Percentiles rank a stretch among this genome's conserved stretches.
These are phyloP conservation scores for Paraphoma sp. DNA, from an alignment of 2,329 filamentous ascomycete species.

Conservation along the genomic window DNA sequence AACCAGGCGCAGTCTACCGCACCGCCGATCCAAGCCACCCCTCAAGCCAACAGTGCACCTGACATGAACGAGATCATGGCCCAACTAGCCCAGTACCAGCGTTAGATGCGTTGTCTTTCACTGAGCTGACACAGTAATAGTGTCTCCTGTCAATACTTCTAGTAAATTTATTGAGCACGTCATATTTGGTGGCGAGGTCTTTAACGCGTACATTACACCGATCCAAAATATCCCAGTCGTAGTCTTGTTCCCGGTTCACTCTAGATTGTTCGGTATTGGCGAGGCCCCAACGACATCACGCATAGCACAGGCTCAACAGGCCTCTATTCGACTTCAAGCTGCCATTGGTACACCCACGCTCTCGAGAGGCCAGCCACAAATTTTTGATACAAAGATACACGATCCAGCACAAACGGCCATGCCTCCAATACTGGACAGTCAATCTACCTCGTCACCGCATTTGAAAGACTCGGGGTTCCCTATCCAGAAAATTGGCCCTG, in stretches of 20 bases:
- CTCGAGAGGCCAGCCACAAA: background rate
- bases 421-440: no score
- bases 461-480: no score
- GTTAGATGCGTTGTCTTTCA: constrained; percentile 34
- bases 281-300: background rate
- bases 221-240: background rate
- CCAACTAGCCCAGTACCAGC: constrained; percentile 70
- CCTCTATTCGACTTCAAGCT: background rate
- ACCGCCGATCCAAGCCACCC: constrained; percentile 40
- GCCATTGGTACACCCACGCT: background rate
- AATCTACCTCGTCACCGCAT: no score
- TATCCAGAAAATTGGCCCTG: no score
- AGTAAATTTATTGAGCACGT: background rate
- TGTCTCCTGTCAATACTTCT: background rate
- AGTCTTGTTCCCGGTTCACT: background rate
- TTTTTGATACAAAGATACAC: background rate
- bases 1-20: constrained; percentile 29
- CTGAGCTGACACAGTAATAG: background rate
- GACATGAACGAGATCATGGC: constrained; percentile 78
- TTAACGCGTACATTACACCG: background rate
- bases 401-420: background rate
- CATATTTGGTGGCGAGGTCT: background rate
- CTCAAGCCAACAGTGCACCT: constrained; percentile 34
- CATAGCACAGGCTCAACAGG: background rate
- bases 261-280: background rate